Base-by-base conservation (phyloP, 495 filamentous ascomycete species). In the Aspergillus mulundensis region DNA sequence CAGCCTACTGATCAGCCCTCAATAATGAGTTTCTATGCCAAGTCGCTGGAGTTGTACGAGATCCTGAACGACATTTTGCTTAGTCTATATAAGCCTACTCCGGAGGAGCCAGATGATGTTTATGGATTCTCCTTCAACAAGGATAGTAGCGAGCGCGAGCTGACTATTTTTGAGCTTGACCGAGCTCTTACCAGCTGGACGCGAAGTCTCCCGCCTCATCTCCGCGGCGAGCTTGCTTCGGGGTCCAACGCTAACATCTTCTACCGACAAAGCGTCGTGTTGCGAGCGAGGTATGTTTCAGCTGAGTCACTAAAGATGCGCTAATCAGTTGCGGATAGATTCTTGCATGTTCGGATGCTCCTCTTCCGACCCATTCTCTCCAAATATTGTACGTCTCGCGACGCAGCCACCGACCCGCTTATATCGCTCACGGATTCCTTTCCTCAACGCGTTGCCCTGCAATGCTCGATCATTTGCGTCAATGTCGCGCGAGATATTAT, bases 11-110 rank as follows among this genome's bases (percentile, higher is more conserved):
- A 65, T 12, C 62, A 50, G 3, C 66, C 69, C 3, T 70, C 68
- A n/a, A 57, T 72, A 23, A 70, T 72, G 66, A 61, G 62, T 5
- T 75, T 75, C 47, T 74, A 72, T 23, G 66, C 69, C n/a, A 70
- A 70, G 42, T 68, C 70, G 2, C 57, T 75, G 8, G 69, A 72
- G 47, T 58, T 77, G 7, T 73, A 73, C 46, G 68, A 74, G 21
- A 75, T 74, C 23, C 54, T 77, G 59, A 69, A 75, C 50, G 68
- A 77, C 19, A 62, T 77, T 7, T 61, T 77, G 12, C 57, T 72
- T 10, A 72, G 67, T 54, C 30, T 70, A 8, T 69, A 73, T 45
- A 70, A 66, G 32, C 63, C 68, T 5, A 19, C 58, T 0, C 39
- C 59, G 0, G 70, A 73, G 6, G 67, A 71, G 16, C 48, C 56